Percentiles rank a stretch among this genome's conserved stretches.
phyloP scores from a whole-genome alignment of 352 stramenopile species.

The Pythium chondricola region DNA sequence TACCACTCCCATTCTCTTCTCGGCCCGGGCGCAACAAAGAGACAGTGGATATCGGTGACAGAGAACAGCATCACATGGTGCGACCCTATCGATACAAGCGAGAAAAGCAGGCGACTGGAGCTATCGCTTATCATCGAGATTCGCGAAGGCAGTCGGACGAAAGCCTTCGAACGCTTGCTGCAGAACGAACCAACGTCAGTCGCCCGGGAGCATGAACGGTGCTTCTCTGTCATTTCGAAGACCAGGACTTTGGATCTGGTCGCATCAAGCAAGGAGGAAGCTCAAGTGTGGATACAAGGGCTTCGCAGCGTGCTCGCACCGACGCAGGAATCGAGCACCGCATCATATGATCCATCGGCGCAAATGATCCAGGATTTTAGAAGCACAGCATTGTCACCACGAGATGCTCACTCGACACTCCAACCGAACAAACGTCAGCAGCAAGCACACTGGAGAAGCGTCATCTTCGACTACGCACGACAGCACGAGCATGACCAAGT shows the following conservation, averaged over 20 bases:
- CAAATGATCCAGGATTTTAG: conserved; percentile 45
- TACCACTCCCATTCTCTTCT: conserved; percentile 54
- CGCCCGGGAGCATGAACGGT: conserved; percentile 39
- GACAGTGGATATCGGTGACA: conserved; percentile 63
- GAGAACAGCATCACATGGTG: conserved; percentile 54
- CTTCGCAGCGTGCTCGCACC: too few relatives aligned
- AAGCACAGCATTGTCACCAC: conserved; percentile 31
- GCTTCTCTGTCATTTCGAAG: conserved; percentile 65
- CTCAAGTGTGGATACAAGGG: conserved; percentile 43
- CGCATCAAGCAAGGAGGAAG: conserved; percentile 75
- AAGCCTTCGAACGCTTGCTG: conserved; percentile 49
- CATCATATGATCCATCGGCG: conserved; percentile 17
- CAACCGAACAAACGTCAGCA: conserved; percentile 36
- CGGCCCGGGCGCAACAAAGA: conserved; percentile 19
- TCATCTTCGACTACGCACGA: conserved; percentile 55
- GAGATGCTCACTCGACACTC: conserved; percentile 12
- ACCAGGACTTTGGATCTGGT: conserved; percentile 66
- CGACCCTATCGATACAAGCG: conserved; percentile 41
- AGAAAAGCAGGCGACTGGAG: conserved; percentile 38
- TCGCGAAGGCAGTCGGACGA: conserved; percentile 44
- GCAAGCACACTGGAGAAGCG: conserved; percentile 42
- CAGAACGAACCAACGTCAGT: conserved; percentile 32
- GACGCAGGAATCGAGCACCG: too few relatives aligned
- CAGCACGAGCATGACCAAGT: conserved; percentile 36
- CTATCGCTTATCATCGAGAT: conserved; percentile 50